Evolutionary conservation across 768 basidiomycete species (phyloP), one percentile per base, ranked within the genome.

Genomic region (Leccinum incarnatum): DNA sequence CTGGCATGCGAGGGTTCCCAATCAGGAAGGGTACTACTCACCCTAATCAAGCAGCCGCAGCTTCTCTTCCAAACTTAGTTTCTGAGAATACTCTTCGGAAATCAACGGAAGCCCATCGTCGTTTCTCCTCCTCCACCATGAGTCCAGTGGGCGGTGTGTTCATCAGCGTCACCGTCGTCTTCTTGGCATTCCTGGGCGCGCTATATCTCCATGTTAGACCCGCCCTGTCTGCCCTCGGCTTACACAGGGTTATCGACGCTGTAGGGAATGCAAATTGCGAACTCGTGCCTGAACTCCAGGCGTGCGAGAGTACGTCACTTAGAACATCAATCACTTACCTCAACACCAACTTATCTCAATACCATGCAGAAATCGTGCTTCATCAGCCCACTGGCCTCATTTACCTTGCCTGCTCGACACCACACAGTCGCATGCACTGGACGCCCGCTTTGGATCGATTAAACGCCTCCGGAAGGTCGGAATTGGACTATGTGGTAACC

Each of bases 341-440:
- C 23, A 9, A 23, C 19, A 15, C 27, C 40, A 23, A 17, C 54
- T 72, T 37, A 74, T 68, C 32, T 12, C 12, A 5, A 34, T 36
- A 3, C 37, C 19, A 2, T 32, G 23, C 59, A 88, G 86, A 88
- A 67, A 67, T 82, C 29, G 78, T 85, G 4, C 72, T 87, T n/a
- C 85, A 87, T 56, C 76, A 81, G 49, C 76, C 82, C 1, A 77
- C 77, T 1, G 86, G 86, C 27, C 63, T 83, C 21, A 51, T 89
- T 12, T 89, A 84, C 63, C 77, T 87, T 8, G 85, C 87, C 11
- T 89, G 88, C 64, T 86, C 86, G 2, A 79, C 78, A 0, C 81
- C 74, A 1, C 67, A 62, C 14, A 79, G 74, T 36, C 80, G 86
- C 23, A 60, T 69, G 0, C 73, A 76, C 37, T 89, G 87, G 87